Evolutionary conservation across 495 filamentous ascomycete genomes (phyloP).

Genomic region (Neurospora sp.): DNA sequence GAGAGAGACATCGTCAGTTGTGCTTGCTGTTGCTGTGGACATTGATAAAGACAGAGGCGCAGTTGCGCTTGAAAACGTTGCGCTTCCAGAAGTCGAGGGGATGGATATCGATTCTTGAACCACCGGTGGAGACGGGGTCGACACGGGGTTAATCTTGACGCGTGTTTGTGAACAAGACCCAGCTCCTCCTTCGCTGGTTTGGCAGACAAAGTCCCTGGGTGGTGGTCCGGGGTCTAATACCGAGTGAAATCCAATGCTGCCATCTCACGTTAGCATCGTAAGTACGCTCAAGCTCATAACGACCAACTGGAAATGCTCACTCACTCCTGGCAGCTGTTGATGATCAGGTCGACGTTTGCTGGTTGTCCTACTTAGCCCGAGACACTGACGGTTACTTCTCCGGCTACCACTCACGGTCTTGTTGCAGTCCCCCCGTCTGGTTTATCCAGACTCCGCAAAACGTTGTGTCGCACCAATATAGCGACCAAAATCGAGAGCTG

Average conservation of each 20-base stretch:
- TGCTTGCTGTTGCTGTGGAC: neutral
- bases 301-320: constrained; percentile 3
- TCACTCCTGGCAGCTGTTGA: constrained; percentile 39
- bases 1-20: neutral
- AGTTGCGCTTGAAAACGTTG: neutral
- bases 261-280: neutral
- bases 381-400: neutral
- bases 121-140: neutral
- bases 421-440: constrained; percentile 14
- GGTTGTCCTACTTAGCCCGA: constrained; percentile 15
- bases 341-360: constrained; percentile 36
- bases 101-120: neutral
- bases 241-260: constrained; percentile 25
- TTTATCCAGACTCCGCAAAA: constrained; percentile 32
- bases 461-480: constrained; percentile 37
- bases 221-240: constrained; percentile 33
- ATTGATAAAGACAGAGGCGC: neutral
- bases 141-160: neutral
- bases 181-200: neutral
- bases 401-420: constrained; percentile 32
- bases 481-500: constrained; percentile 21
- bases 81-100: neutral
- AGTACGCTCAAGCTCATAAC: neutral
- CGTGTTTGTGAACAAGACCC: constrained; percentile 3
- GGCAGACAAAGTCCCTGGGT: constrained; percentile 12